Base-by-base conservation (phyloP, 208 protist genomes). In the Eutreptiella sp. region DNA sequence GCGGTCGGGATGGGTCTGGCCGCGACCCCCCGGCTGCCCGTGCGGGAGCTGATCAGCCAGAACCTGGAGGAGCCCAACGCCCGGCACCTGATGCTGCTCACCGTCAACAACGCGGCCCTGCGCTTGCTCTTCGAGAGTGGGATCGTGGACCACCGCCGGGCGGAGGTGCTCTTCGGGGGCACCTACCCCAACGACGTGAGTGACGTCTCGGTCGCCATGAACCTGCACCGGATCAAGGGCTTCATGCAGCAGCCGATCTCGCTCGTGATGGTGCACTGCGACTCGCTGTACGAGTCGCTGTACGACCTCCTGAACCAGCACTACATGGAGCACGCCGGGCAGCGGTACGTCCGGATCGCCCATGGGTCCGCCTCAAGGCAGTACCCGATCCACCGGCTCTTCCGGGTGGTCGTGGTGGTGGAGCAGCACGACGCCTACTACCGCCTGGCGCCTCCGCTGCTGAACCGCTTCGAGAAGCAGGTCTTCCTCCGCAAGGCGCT, bases 281-380 rank as follows among this genome's bases (percentile, higher is more conserved):
- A 84, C 1, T 38, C 38, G 7, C 7, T 85, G 14, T 85, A 85
- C 69, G 75, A 66, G 34, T 72, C 61, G 16, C 70, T 85, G 23
- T 85, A 85, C 70, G 80, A 85, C 48, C 24, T 85, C 16, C 71
- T 85, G 28, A 85, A 85, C 65, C 77, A 82, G 63, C 45, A 46
- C 33, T 83, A 82, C 55, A 55, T 52, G 23, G 28, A 24, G 5
- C 21, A 46, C 31, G 38, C 54, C 31, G 1, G 32, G 16, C 31
- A 61, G 11, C 26, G 35, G n/a, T 61, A 46, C 23, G 27, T 66
- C 11, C 54, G 62, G 39, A 5, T 68, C 1, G 62, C 62, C 9
- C 42, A 66, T 36, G 62, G 62, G 16, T 27, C 28, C 7, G 28
- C 28, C 3, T 28, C 14, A 34, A 27, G 41, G 0, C 46, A 50